Evolutionary conservation across 768 basidiomycete genomes (phyloP).

Genomic region (Rossbeevera mucosa): DNA sequence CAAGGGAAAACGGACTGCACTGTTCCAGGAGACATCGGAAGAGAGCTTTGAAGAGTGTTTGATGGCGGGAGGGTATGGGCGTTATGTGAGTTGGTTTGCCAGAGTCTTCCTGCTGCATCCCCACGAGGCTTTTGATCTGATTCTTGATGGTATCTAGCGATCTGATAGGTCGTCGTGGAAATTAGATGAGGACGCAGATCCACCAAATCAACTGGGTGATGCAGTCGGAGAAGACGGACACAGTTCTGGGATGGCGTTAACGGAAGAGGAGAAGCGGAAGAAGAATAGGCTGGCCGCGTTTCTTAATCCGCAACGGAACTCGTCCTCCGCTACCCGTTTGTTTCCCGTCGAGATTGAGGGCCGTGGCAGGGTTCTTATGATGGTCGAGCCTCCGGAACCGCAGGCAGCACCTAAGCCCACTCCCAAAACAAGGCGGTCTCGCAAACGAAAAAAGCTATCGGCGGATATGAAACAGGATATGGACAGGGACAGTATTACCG

Average conservation of each 20-base stretch:
- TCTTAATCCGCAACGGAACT: conserved; percentile 36
- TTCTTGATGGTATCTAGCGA: conserved; percentile 15
- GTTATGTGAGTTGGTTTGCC: conserved; percentile 51
- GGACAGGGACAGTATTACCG: conserved; percentile 9
- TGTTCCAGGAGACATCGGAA: conserved; percentile 80
- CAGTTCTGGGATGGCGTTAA: conserved; percentile 17
- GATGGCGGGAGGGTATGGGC: conserved; percentile 77
- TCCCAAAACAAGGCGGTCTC: conserved; percentile 38
- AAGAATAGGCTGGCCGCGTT: conserved; percentile 69
- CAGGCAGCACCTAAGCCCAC: conserved; percentile 26
- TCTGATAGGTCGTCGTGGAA: conserved; percentile 23
- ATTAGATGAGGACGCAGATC: conserved; percentile 14
- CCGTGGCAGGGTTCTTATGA: conserved; percentile 66
- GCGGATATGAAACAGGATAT: conserved; percentile 20
- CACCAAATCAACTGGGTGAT: conserved; percentile 10
- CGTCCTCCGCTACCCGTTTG: conserved; percentile 39
- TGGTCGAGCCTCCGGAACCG: conserved; percentile 42
- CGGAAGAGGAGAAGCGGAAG: conserved; percentile 63
- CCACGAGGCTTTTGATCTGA: conserved; percentile 9
- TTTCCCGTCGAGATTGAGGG: conserved; percentile 62
- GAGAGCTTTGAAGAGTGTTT: conserved; percentile 83
- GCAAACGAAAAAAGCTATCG: conserved; percentile 49
- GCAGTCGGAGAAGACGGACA: conserved; percentile 10
- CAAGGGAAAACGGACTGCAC: conserved; percentile 66
- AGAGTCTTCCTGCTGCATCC: background rate